Evolutionary conservation across 129 eudicot species (phyloP).

Genomic region (Daucus carota): DH1_v3.0 NC_030387.2:36944001-36944500

Average conservation of each 20-base stretch:
- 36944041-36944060: slow-evolving; percentile 16
- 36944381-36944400: too few relatives aligned
- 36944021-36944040: slow-evolving; percentile 50
- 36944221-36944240: neutral
- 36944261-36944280: too few relatives aligned
- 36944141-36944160: neutral
- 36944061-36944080: neutral
- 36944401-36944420: too few relatives aligned
- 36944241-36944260: neutral
- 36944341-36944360: too few relatives aligned
- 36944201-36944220: neutral
- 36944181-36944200: neutral
- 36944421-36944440: too few relatives aligned
- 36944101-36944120: neutral
- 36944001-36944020: slow-evolving; percentile 78
- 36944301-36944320: too few relatives aligned
- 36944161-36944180: neutral
- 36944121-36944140: neutral
- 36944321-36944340: too few relatives aligned
- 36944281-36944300: too few relatives aligned
- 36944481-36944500: too few relatives aligned
- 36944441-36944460: too few relatives aligned
- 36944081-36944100: neutral
- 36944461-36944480: too few relatives aligned
- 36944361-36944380: too few relatives aligned